Evolutionary conservation across 2,329 filamentous ascomycete genomes (phyloP), one percentile per base, ranked within the genome.

Genomic region (Nothophoma quercina): DNA sequence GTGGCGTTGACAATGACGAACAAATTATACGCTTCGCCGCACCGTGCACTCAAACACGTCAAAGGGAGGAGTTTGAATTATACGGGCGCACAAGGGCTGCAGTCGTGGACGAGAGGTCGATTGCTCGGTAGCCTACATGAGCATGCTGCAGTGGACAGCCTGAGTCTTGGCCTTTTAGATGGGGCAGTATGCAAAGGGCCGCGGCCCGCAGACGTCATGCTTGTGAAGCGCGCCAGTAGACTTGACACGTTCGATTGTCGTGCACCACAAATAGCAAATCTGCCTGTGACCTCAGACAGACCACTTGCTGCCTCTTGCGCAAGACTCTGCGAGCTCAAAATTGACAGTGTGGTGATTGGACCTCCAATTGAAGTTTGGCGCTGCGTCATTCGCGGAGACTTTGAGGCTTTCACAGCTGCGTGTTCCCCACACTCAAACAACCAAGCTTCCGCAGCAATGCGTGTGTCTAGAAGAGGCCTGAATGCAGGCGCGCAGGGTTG

Each of bases 1-100:
- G 68, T 69, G 68, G 68, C 67, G 63, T 64, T 51, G 57, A 55
- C 45, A 55, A 45, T 41, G 51, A 45, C 34, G 45, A 41, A 5
- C 40, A 15, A 40, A 45, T 19, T 41, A 35, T 29, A 48, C 16
- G 22, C 26, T 32, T 41, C 19, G 50, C 38, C 43, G 43, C 34
- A 25, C 23, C 21, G 32, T 38, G 43, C 28, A 34, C 50, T 36
- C n/a, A 16, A 22, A 22, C 18, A 30, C 32, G 32, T 38, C 44
- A 34, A 48, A 39, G 33, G 39, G 32, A 34, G 25, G 28, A 19
- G 38, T 22, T 23, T 38, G n/a, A 22, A 33, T 34, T 33, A 22
- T 33, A 34, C 6, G 15, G 42, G 43, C 25, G 50, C 43, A 47
- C 50, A 53, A 28, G 16, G 30, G 26, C 43, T 53, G 50, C 43